Evolutionary conservation across 176 grass and related monocot species (phyloP).

Genomic region (Eragrostis nindensis): DNA sequence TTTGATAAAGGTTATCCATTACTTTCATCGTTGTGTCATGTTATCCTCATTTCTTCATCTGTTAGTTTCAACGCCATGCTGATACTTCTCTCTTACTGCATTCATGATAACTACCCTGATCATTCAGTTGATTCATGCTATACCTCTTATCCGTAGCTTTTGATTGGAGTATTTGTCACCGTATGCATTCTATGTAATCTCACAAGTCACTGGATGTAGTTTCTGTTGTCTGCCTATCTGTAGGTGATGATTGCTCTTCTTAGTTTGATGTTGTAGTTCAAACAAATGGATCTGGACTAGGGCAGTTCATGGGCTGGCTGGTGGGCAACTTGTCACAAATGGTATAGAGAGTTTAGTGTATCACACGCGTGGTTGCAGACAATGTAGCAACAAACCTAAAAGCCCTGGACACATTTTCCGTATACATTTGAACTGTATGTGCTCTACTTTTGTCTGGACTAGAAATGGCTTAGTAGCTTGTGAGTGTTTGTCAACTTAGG

Average conservation of each 20-base stretch:
- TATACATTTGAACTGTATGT: neutral
- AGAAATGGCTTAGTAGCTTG: too few species aligned
- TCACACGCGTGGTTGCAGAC: neutral
- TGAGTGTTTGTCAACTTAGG: too few species aligned
- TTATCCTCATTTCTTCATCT: constrained; percentile 5
- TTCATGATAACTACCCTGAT: neutral
- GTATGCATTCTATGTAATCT: constrained; percentile 19
- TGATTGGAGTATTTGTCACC: neutral
- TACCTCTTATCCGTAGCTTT: neutral
- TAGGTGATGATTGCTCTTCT: constrained; percentile 8
- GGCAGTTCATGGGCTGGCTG: constrained; percentile 7
- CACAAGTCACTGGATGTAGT: neutral
- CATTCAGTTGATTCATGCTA: constrained; percentile 7
- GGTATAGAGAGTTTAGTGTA: neutral
- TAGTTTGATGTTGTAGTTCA: neutral
- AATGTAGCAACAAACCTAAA: constrained; percentile 3
- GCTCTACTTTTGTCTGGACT: too few species aligned
- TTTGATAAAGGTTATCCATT: neutral
- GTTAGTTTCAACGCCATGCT: neutral
- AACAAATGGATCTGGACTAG: constrained; percentile 35
- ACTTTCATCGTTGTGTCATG: neutral
- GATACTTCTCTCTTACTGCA: neutral
- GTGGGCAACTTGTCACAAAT: neutral
- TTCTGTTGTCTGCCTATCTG: neutral
- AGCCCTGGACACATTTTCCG: neutral